Base-by-base conservation (phyloP, 2,329 filamentous ascomycete genomes). In the Neonectria magnoliae region DNA sequence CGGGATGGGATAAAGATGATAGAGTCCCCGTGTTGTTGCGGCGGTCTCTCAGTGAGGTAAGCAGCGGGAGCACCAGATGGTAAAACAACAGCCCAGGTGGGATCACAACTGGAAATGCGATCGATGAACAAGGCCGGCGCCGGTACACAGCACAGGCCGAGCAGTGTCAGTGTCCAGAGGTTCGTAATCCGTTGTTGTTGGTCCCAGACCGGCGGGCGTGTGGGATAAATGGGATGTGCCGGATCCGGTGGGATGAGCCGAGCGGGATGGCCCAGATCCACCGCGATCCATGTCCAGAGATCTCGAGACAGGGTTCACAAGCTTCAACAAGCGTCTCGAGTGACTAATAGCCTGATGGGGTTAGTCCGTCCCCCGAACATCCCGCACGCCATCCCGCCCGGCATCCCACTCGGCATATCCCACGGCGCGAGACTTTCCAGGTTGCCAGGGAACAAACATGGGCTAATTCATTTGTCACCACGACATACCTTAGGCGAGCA, bases 201-300 rank as follows among this genome's bases (percentile, higher is more conserved):
- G 31, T 31, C 48, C 16, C 18, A 45, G 45, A 41, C 50, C 62
- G 45, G 56, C 56, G 41, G 41, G 25, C 7, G 18, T 41, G 68
- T 68, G 66, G 64, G 67, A 71, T 64, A 50, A 59, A 70, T 67
- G 71, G 66, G 64, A 70, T 68, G 53, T 36, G 18, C 9, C 50
- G n/a, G n/a, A 6, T 42, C n/a, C 38, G 38, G 62, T 67, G 66
- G 66, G 51, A 57, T 65, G 18, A 13, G 36, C 18, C 25, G 31
- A 54, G 67, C 68, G 68, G 63, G 71, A 71, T 73, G 36, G 2
- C 45, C 36, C 36, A 27, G 44, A 54, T n/a, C 14, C 36, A 38
- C 36, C 36, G 13, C 7, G 36, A 38, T 38, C 1, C 36, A n/a
- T 14, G 36, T 2, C 31, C 29, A 13, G 13, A n/a, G 44, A 22